Conservation (phyloP, 2,329 filamentous ascomycete genomes). For the Trichoderma cornu-damae region DNA sequence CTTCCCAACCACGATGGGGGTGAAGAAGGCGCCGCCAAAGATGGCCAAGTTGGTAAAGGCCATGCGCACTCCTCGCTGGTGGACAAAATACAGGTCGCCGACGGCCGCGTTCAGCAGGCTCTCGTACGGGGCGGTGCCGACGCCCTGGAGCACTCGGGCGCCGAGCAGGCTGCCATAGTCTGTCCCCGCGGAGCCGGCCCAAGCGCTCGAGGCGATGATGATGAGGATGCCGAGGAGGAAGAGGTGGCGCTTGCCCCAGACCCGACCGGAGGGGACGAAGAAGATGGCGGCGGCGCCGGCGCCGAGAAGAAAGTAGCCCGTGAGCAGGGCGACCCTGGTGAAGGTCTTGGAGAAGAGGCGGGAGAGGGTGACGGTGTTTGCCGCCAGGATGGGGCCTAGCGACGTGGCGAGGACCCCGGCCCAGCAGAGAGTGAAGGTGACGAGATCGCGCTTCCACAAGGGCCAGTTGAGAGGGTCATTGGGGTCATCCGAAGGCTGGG, state of each 20-base stretch:
- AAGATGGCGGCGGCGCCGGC: constrained; percentile 76
- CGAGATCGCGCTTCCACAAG: constrained; percentile 75
- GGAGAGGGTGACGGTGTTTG: constrained; percentile 75
- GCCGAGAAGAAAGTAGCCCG: constrained; percentile 81
- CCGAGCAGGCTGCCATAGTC: constrained; percentile 70
- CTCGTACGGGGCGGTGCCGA: constrained; percentile 84
- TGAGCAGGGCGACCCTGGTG: constrained; percentile 73
- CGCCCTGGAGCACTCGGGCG: constrained; percentile 78
- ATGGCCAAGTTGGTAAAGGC: constrained; percentile 62
- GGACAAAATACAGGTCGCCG: constrained; percentile 86
- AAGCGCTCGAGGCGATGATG: constrained; percentile 67
- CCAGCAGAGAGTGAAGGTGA: constrained; percentile 72
- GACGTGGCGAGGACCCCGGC: constrained; percentile 78
- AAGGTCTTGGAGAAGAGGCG: constrained; percentile 61
- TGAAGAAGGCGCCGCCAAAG: constrained; percentile 57
- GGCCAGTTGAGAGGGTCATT: constrained; percentile 88
- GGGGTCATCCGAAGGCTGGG: constrained; percentile 84
- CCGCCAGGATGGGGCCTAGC: constrained; percentile 79
- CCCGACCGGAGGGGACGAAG: constrained; percentile 78
- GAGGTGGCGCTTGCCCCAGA: constrained; percentile 89
- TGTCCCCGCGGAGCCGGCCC: constrained; percentile 65
- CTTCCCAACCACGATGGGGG: constrained; percentile 85
- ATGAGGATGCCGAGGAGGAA: constrained; percentile 74
- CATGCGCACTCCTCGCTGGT: constrained; percentile 80
- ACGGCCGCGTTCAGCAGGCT: constrained; percentile 83